Percentiles rank a stretch among this genome's conserved stretches.
These are phyloP conservation scores for Solanum verrucosum DNA, from an alignment of 257 asterid species.

Conservation along the genomic window DNA sequence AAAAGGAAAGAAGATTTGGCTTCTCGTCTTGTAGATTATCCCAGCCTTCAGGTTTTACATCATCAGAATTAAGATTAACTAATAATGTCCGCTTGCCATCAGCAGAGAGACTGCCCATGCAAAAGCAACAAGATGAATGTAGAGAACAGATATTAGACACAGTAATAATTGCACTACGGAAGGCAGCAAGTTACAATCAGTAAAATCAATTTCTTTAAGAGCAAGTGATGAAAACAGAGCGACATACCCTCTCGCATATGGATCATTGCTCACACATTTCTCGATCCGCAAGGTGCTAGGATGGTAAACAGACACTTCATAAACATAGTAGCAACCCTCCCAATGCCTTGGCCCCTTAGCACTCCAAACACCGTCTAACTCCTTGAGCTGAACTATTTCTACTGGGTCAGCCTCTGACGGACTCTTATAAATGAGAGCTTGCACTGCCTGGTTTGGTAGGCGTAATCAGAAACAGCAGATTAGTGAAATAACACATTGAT, in stretches of 20 bases:
- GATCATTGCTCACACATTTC: conserved; percentile 78
- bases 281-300: conserved; percentile 68
- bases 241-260: conserved; percentile 89
- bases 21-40: conserved; percentile 64
- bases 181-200: background rate
- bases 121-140: conserved; percentile 4
- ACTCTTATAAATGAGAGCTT: conserved; percentile 47
- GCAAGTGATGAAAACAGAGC: conserved; percentile 5
- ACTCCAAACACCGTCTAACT: conserved; percentile 80
- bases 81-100: conserved; percentile 62
- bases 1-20: conserved; percentile 54
- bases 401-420: conserved; percentile 38
- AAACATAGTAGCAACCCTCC: conserved; percentile 89
- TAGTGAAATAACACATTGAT: background rate
- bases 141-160: background rate
- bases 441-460: conserved; percentile 45
- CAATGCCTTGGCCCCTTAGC: conserved; percentile 60
- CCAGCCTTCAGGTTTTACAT: conserved; percentile 86
- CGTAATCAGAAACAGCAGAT: background rate
- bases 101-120: conserved; percentile 64
- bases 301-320: conserved; percentile 85
- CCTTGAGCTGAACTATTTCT: conserved; percentile 60
- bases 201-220: background rate
- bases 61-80: conserved; percentile 64
- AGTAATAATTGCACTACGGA: background rate